phyloP scores from a whole-genome alignment of 225 moss, liverwort and hornwort genomes.

The Bryoerythrophyllum caledonicum region DNA sequence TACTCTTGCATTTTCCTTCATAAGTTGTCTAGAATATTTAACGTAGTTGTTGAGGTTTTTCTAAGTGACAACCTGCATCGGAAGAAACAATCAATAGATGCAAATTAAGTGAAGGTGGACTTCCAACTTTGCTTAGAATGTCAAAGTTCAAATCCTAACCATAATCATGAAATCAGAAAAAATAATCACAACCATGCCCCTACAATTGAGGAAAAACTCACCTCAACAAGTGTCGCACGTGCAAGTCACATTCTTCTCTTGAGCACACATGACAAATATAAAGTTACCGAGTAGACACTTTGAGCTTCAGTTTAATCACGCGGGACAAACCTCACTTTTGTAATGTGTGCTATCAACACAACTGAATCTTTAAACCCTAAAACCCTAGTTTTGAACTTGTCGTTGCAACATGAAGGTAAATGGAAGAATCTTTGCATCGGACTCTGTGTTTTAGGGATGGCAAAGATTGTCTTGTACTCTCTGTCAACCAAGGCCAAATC shows the following conservation, averaged over 20 bases:
- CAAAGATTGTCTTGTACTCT: conserved; percentile 88
- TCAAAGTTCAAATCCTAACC: not conserved
- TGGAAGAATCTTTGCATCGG: conserved; percentile 32
- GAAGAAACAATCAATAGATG: not conserved
- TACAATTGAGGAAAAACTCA: conserved; percentile 16
- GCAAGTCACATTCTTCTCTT: conserved; percentile 94
- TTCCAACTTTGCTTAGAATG: not conserved
- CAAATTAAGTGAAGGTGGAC: not conserved
- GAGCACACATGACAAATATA: conserved; percentile 7
- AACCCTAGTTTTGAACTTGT: not conserved
- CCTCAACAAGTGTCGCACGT: conserved; percentile 86
- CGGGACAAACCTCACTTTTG: no score
- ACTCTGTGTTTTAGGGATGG: conserved; percentile 88
- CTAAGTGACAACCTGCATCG: conserved; percentile 90
- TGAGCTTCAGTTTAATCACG: not conserved
- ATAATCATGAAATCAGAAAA: not conserved
- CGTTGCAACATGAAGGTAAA: not conserved
- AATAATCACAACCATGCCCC: not conserved
- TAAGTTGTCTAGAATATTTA: conserved; percentile 84
- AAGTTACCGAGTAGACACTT: not conserved
- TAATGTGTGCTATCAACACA: no score
- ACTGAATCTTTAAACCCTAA: conserved; percentile 32
- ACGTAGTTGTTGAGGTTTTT: conserved; percentile 96
- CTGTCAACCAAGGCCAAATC: conserved; percentile 83
- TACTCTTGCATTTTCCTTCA: conserved; percentile 72